phyloP scores from a whole-genome alignment of 1,284 basidiomycete species.

The Tylopilus sp. region DNA sequence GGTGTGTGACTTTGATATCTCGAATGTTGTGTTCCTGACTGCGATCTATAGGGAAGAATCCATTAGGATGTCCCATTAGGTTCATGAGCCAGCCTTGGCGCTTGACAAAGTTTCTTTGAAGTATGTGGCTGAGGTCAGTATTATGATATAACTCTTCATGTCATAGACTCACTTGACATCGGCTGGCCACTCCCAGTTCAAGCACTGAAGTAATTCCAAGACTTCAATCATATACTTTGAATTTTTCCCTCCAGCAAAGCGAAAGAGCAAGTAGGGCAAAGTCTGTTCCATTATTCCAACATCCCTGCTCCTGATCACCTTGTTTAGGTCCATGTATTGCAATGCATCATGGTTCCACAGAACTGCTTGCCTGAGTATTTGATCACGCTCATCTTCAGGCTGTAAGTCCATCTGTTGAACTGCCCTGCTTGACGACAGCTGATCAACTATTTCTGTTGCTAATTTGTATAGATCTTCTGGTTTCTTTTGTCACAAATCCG shows the following conservation, averaged over 20 bases:
- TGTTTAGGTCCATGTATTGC: slow-evolving; percentile 15
- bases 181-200: slow-evolving; percentile 16
- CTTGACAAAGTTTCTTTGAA: slow-evolving; percentile 10
- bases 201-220: slow-evolving; percentile 17
- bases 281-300: slow-evolving; percentile 14
- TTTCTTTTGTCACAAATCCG: neutral
- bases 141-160: no score
- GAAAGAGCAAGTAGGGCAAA: slow-evolving; percentile 13
- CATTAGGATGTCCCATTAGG: slow-evolving; percentile 4
- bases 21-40: slow-evolving; percentile 21
- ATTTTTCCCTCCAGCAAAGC: slow-evolving; percentile 17
- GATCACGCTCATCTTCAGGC: slow-evolving; percentile 16
- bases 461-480: slow-evolving; percentile 2
- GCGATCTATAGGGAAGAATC: slow-evolving; percentile 15
- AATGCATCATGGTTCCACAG: slow-evolving; percentile 39
- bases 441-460: slow-evolving; percentile 3
- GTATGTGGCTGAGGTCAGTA: no score
- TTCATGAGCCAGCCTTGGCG: slow-evolving; percentile 18
- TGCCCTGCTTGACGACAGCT: slow-evolving; percentile 7
- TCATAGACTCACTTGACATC: slow-evolving; percentile 1
- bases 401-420: slow-evolving; percentile 8
- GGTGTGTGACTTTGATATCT: slow-evolving; percentile 15
- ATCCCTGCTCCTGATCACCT: slow-evolving; percentile 14
- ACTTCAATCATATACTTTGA: slow-evolving; percentile 19
- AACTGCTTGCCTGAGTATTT: slow-evolving; percentile 16